Conservation (phyloP, 2,329 filamentous ascomycete genomes). For the Sarocladium oryzae region DNA sequence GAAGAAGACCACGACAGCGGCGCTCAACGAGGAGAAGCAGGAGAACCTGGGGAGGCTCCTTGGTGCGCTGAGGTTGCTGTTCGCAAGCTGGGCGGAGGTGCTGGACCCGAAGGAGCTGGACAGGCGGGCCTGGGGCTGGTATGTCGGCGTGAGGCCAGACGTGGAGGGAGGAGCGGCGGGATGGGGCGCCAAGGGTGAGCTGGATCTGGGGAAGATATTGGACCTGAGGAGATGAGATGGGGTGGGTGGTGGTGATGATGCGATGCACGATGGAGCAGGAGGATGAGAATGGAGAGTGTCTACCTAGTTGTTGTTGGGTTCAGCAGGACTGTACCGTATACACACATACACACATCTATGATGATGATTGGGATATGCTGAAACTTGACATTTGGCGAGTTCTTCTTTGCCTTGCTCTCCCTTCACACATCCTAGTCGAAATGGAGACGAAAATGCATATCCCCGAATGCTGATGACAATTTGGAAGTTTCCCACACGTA, state of each 20-base stretch:
- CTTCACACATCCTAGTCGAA: too few species aligned
- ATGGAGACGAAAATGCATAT: too few species aligned
- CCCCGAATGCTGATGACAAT: neutral
- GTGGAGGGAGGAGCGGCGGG: constrained; percentile 68
- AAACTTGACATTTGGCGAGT: too few species aligned
- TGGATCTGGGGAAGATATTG: constrained; percentile 62
- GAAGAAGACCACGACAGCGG: constrained; percentile 41
- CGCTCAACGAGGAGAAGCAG: constrained; percentile 54
- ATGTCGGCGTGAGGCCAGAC: constrained; percentile 67
- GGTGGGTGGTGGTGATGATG: neutral
- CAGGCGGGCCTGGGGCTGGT: constrained; percentile 74
- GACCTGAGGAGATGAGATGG: constrained; percentile 33
- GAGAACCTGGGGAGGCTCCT: constrained; percentile 64
- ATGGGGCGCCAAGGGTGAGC: constrained; percentile 74
- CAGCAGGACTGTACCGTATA: too few species aligned
- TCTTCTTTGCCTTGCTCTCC: too few species aligned
- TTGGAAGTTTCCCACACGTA: neutral
- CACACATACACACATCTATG: too few species aligned
- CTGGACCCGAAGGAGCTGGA: constrained; percentile 63
- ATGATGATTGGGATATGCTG: too few species aligned
- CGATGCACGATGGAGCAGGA: too few species aligned
- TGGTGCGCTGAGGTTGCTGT: constrained; percentile 64
- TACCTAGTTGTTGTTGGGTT: too few species aligned
- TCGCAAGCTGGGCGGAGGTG: constrained; percentile 64
- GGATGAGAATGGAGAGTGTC: too few species aligned